Evolutionary conservation across 2,329 filamentous ascomycete genomes (phyloP).

Genomic region (Lachnum nothofagi): DNA sequence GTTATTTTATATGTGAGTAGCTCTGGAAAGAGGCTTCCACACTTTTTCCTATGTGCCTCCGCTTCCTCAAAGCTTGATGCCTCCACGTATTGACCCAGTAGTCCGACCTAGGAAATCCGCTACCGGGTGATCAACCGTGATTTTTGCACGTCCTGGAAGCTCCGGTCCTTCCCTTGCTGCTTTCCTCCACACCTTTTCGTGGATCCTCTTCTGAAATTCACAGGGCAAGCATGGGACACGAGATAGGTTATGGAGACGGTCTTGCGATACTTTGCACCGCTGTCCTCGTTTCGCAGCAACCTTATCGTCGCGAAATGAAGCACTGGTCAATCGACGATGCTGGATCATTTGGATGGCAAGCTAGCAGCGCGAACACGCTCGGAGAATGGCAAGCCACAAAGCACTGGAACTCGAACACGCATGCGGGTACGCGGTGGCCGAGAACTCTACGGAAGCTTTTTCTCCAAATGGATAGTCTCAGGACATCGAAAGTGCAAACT

Average conservation of each 20-base stretch:
- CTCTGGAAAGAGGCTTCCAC: conserved; percentile 4
- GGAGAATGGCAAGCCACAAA: conserved; percentile 12
- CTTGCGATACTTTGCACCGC: conserved; percentile 24
- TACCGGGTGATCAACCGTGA: conserved; percentile 26
- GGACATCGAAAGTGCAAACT: conserved; percentile 13
- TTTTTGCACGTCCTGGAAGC: conserved; percentile 27
- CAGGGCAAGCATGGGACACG: conserved; percentile 14
- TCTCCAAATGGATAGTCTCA: conserved; percentile 36
- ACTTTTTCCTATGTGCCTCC: conserved; percentile 6
- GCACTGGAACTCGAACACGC: conserved; percentile 12
- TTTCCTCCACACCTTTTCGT: conserved; percentile 29
- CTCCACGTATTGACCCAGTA: conserved; percentile 14
- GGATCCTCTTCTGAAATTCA: conserved; percentile 20
- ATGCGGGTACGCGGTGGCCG: conserved; percentile 19
- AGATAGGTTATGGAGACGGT: conserved; percentile 22
- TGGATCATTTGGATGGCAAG: conserved; percentile 15
- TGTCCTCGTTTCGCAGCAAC: conserved; percentile 14
- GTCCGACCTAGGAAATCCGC: conserved; percentile 28
- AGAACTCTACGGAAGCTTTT: conserved; percentile 38
- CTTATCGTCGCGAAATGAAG: conserved; percentile 23
- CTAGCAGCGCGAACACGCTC: conserved; percentile 14
- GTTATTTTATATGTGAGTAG: conserved; percentile 9
- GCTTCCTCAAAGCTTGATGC: conserved; percentile 1
- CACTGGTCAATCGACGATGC: conserved; percentile 14
- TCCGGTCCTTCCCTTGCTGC: conserved; percentile 25